Base-by-base conservation (phyloP, 164 flowering plant species). In the Tetracentron sinense region DNA sequence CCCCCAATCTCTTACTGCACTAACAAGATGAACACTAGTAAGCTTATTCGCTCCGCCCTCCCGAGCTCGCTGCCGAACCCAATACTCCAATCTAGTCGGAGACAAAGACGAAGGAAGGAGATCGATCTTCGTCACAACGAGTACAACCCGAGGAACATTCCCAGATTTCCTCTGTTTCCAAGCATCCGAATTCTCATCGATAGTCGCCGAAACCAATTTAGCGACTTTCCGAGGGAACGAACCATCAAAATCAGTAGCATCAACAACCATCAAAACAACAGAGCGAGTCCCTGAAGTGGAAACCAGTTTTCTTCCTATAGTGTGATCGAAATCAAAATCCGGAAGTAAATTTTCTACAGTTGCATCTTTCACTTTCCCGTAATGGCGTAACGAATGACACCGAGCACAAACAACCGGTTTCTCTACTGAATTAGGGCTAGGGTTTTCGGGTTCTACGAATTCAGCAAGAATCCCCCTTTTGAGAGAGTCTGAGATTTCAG, bases 101-200 rank as follows among this genome's bases (percentile, higher is more conserved):
- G 80, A 84, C 35, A 82, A 4, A 20, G 69, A 62, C 11, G 74
- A 58, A 1, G 99, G 96, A 63, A 94, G 73, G 62, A 94, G 78
- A 74, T 94, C 97, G 58, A 89, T 86, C 77, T 94, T 91, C 0
- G 97, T 86, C 70, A 88, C 91, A 6, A 89, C 97, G 44, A 94
- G 75, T 42, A 94, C 88, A 15, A 91, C 74, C 54, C 96, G 74
- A 1, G 99, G 96, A 54, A 91, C 85, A 72, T 94, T 94, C 46
- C 89, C 99, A 0, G 97, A 71, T 52, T 86, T 86, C 52, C 96
- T 90, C 61, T 89, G 73, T 61, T 89, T 91, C 99, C 99, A 94
- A 0, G 85, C 88, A 8, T 69, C 54, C 12, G 58, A 71, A 75
- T 89, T 83, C 74, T 84, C 92, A 27, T 94, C 96, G 22, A 88